Conservation (phyloP, 169 alveolate genomes). For the Plasmodium vivax region DNA sequence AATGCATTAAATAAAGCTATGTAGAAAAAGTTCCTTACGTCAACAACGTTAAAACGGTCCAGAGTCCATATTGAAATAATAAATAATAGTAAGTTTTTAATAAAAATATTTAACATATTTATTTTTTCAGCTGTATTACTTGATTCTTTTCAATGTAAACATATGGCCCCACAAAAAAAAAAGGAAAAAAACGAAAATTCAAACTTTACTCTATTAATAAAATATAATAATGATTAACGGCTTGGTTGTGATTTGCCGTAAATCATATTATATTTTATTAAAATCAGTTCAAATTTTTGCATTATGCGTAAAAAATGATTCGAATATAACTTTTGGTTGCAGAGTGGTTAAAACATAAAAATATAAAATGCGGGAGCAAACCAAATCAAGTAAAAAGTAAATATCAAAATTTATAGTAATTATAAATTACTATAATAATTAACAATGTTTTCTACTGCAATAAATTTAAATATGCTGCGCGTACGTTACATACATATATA, state of each 20-base stretch:
- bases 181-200: neutral
- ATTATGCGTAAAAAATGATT: neutral
- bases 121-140: neutral
- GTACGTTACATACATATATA: neutral
- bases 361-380: neutral
- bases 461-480: neutral
- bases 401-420: neutral
- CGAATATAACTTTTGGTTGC: neutral
- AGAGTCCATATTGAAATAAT: neutral
- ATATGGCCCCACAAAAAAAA: neutral
- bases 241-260: neutral
- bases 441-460: neutral
- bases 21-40: neutral
- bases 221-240: neutral
- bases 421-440: neutral
- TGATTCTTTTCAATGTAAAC: neutral
- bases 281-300: neutral
- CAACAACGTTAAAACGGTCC: neutral
- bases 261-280: neutral
- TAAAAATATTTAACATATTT: neutral
- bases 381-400: neutral
- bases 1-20: neutral
- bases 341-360: neutral
- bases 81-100: neutral
- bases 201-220: neutral